Evolutionary conservation across 208 protist genomes (phyloP), one percentile per base, ranked within the genome.

Genomic region (Vickermania ingenoplastis): DNA sequence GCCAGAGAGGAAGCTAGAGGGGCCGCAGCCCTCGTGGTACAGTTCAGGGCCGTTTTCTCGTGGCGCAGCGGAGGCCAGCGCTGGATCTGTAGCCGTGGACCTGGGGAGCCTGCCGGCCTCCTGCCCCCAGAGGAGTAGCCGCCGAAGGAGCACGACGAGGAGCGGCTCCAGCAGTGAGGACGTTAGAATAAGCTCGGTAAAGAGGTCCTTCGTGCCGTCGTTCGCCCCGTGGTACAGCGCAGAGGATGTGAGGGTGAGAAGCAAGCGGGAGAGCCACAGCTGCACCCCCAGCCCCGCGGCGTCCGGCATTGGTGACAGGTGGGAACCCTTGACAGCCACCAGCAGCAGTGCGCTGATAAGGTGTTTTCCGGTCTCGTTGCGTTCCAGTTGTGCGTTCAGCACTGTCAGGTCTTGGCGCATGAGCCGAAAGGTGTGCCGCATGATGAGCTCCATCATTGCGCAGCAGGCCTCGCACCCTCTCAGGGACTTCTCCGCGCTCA

Each of bases 191-290:
- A 83, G 67, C 56, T 89, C 81, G 49, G 77, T 88, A 57, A 91
- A 94, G 21, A 87, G 45, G 61, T 94, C 86, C 50, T 85, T 79
- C n/a, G 59, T 41, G 11, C 60, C 63, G 57, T 87, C 70, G 24
- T 67, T 45, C 21, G 74, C 84, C 52, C 53, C 67, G 73, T 94
- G 86, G 50, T 91, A 82, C 52, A 94, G 71, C 21, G 83, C 77
- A 36, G 83, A 79, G 22, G 83, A 85, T 27, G 64, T 87, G 75
- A 91, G 75, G n/a, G 77, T 87, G 2, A 91, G 65, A 23, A 94
- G 69, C 36, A 94, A 65, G 5, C 66, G 75, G 24, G 80, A 54
- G 26, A 84, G 76, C 21, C 70, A 71, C 17, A 65, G 41, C 52
- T 94, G 86, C 31, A 64, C 67, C 36, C 36, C 36, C 11, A 45